Evolutionary conservation across 129 eudicot species (phyloP), one percentile per base, ranked within the genome.

Genomic region (Flaveria bidentis): DNA sequence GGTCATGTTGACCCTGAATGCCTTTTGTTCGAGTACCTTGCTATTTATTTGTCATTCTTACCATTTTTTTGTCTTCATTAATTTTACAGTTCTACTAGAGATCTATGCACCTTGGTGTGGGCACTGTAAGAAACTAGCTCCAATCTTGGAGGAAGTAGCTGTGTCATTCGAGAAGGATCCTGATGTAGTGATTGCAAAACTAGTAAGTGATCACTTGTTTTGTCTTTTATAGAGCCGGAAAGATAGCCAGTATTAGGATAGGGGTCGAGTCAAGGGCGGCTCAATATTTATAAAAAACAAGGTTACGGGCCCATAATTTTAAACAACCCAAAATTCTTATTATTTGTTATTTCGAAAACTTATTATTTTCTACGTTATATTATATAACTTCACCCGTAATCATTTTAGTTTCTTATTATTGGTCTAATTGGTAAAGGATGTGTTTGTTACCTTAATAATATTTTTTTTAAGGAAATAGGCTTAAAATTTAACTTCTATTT

Each of bases 71-170:
- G 15, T 68, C 46, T 36, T 53, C 46, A 42, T 66, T 20, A 20
- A 20, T 20, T 71, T 50, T 41, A 70, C 89, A 94, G 98, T 94
- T 82, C 82, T 94, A 3, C 71, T 94, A 70, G 97, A 88, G 85
- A 82, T 91, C 71, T 91, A 94, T 81, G 98, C 98, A 25, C 97
- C 97, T 28, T 91, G 97, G 98, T 94, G 98, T 67, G 96, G 96
- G 51, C 97, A 94, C 81, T 91, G 97, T 86, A 87, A 94, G 62
- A 87, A 87, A 79, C 84, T 94, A 77, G 97, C 91, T 9, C 98
- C 98, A 49, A 87, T 89, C 50, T 84, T 94, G 87, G 98, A 94
- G 36, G 98, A 91, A 84, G 93, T 94, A 45, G 98, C 97, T 12
- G 78, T 73, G 69, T 85, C 96, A 42, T 91, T 87, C 52, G 83